phyloP scores from a whole-genome alignment of 2,329 filamentous ascomycete genomes.

The Scedosporium dehoogii region DNA sequence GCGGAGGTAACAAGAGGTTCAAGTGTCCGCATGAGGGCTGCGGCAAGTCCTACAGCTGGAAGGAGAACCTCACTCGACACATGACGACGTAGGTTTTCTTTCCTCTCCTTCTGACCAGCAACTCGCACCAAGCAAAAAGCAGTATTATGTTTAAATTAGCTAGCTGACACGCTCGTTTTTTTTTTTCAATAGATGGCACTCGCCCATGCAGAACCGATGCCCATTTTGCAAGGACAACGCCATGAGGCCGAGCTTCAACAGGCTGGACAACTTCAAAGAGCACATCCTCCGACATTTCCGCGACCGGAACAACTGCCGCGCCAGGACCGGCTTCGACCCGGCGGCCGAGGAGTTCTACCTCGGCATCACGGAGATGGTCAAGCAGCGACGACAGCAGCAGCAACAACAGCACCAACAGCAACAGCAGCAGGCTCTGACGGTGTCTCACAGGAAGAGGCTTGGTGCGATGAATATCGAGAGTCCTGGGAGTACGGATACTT shows the following conservation, averaged over 20 bases:
- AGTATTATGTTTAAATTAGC: not conserved
- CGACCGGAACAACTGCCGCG: conserved; percentile 4
- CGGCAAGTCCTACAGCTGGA: conserved; percentile 2
- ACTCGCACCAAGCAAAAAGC: not conserved
- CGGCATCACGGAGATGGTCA: not conserved
- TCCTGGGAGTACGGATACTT: not conserved
- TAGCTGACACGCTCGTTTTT: not conserved
- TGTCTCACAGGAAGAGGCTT: not conserved
- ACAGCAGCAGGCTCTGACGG: not conserved
- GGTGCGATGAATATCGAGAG: not conserved
- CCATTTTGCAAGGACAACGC: conserved; percentile 7
- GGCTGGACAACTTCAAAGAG: conserved; percentile 14
- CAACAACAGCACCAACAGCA: not conserved
- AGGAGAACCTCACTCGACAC: conserved; percentile 6
- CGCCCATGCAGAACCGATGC: not conserved
- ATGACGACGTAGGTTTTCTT: conserved; percentile 3
- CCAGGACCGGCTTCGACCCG: conserved; percentile 2
- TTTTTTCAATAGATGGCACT: not conserved
- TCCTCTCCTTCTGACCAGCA: not conserved
- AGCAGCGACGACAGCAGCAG: not conserved
- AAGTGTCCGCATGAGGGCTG: conserved; percentile 3
- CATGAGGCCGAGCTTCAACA: conserved; percentile 7
- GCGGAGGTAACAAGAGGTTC: not conserved
- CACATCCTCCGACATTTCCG: conserved; percentile 14
- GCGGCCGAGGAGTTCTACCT: conserved; percentile 1